Evolutionary conservation across 805 yeast species (phyloP), one percentile per base, ranked within the genome.

Genomic region (Gaillardinia entomophila): DNA sequence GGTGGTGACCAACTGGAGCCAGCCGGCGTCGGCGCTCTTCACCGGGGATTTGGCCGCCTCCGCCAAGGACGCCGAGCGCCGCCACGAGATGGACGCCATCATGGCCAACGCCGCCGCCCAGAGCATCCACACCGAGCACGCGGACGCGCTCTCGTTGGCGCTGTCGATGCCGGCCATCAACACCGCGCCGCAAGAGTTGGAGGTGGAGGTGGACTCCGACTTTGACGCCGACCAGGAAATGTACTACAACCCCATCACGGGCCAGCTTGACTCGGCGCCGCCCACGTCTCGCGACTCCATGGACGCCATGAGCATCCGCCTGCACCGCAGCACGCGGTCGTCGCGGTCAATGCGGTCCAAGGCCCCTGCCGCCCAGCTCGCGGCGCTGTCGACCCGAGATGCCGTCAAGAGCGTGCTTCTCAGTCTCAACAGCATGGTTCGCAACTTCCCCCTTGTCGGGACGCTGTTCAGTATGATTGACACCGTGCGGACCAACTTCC

Each of bases 381-480:
- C 10, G 22, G 22, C 22, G 22, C 8, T 19, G 22, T 19, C 22
- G 8, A 10, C 6, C 6, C 6, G 22, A 19, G n/a, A 11, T 45
- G 4, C 39, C 46, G 10, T 19, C 6, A 19, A 19, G 22, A 10
- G 10, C 22, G 22, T 19, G 6, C 8, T 19, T 6, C 6, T 6
- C 19, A 60, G 59, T 33, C 38, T 66, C 25, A 56, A 55, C 40
- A 29, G 43, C 16, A 42, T 61, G 29, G 57, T 65, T 32, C 64
- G 62, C 38, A 48, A 49, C 32, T 55, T 66, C 22, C 50, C 48
- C 36, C 26, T 64, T 17, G 57, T 66, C 67, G 48, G 47, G 33
- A 48, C 59, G 4, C 37, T 64, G 4, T 64, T 65, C 43, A 54
- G 68, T 5, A 68, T 69, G 11, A 62, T 66, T 24, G 71, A 65